These are phyloP conservation scores for Camelina laxa DNA, from an alignment of 345 rosid genomes.

Conservation along the genomic window DNA sequence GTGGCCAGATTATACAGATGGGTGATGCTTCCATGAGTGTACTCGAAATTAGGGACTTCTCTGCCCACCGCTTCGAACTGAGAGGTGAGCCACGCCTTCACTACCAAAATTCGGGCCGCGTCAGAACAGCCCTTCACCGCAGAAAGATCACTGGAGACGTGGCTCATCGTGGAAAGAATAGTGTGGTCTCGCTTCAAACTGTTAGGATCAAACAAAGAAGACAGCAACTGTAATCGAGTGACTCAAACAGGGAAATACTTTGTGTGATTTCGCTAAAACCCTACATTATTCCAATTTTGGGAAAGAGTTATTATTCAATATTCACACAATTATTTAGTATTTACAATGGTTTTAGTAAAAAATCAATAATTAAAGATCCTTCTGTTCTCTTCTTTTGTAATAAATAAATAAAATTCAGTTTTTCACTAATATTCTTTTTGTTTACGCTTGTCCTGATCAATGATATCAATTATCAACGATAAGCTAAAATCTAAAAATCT, in stretches of 20 bases:
- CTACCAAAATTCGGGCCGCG: constrained; percentile 59
- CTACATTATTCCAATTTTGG: constrained; percentile 25
- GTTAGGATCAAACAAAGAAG: constrained; percentile 10
- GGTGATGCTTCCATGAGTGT: constrained; percentile 78
- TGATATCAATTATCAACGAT: no score
- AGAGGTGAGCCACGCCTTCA: constrained; percentile 72
- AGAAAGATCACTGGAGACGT: constrained; percentile 45
- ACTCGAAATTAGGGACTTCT: constrained; percentile 81
- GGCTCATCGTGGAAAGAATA: constrained; percentile 51
- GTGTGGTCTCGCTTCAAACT: background rate
- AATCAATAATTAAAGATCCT: background rate
- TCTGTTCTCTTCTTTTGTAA: background rate
- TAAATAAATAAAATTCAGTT: no score
- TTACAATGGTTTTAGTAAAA: no score
- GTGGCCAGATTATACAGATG: constrained; percentile 77
- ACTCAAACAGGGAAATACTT: background rate
- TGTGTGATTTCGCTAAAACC: background rate
- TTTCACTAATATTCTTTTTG: no score
- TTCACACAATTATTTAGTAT: background rate
- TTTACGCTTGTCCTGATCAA: no score
- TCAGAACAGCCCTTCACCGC: constrained; percentile 51
- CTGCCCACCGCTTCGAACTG: constrained; percentile 84
- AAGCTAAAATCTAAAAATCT: background rate
- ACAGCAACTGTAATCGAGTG: background rate
- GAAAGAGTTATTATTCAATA: background rate